Evolutionary conservation across 805 yeast species (phyloP), one percentile per base, ranked within the genome.

Genomic region (Ogataea paraovalis): DNA sequence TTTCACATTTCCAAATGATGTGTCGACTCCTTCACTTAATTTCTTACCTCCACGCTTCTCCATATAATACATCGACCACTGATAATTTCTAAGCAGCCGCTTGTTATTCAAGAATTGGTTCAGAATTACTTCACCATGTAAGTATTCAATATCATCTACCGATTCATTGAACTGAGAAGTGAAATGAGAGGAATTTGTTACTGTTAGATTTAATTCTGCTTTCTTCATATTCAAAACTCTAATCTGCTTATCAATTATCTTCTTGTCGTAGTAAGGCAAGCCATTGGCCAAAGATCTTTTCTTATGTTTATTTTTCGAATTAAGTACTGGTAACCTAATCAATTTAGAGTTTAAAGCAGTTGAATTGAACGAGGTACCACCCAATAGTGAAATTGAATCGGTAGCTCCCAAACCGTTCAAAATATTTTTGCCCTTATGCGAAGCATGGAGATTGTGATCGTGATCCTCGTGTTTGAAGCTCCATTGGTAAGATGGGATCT

Each of bases 1-100:
- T 32, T 46, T 54, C 28, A 50, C 41, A 16, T 49, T 52, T 13
- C 46, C 53, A 28, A 43, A 36, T n/a, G 46, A 13, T n/a, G 36
- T 43, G 28, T 45, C 51, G n/a, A 54, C 44, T 21, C 47, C 51
- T 32, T 59, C 59, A 25, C 52, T 46, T n/a, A 64, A 46, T 19
- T 44, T 52, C 33, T 53, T 56, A 9, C 65, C 62, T 8, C 81
- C 80, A 20, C 67, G 57, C 53, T 71, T 75, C 27, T 66, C 64
- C 43, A 66, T 70, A 72, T 74, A 79, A 52, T 74, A 79, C 54
- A 66, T 66, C 20, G 60, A 53, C 83, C 83, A 79, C 57, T 72
- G 79, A 41, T 64, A 67, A 23, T 65, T 61, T 52, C 82, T 64
- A 27, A 69, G 54, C 4, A 66, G 56, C 45, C 82, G 59, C 14